Evolutionary conservation across 768 basidiomycete species (phyloP).

Genomic region (Lactarius hengduanensis): DNA sequence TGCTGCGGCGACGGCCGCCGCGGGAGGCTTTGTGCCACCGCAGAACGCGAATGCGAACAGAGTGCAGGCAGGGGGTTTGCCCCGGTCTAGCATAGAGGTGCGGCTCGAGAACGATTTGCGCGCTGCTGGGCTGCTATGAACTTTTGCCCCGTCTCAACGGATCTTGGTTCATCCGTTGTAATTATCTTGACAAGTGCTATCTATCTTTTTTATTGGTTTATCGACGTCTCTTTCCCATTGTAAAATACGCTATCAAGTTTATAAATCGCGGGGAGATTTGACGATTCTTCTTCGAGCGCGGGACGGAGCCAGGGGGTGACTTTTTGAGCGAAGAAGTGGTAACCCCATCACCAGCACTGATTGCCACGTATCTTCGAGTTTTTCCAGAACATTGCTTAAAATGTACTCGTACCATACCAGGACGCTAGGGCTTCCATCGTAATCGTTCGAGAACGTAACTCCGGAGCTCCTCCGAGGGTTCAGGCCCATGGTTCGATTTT

Average conservation of each 20-base stretch:
- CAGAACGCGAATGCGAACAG: neutral
- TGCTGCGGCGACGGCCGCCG: neutral
- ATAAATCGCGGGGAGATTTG: neutral
- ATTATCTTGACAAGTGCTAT: neutral
- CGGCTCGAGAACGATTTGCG: slow-evolving; percentile 27
- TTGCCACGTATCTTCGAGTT: neutral
- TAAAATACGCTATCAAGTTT: slow-evolving; percentile 1
- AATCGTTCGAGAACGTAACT: neutral
- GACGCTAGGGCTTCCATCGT: neutral
- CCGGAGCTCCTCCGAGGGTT: neutral
- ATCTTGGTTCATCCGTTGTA: neutral
- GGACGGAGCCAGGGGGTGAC: neutral
- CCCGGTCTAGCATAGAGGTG: slow-evolving; percentile 12
- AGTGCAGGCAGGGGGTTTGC: neutral
- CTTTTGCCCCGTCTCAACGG: neutral
- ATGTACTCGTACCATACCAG: neutral
- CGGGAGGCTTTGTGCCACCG: neutral
- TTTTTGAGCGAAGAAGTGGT: neutral
- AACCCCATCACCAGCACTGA: neutral
- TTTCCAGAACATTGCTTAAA: neutral
- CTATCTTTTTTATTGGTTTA: neutral
- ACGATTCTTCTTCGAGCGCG: neutral
- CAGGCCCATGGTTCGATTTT: neutral
- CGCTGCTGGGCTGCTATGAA: slow-evolving; percentile 25
- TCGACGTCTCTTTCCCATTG: slow-evolving; percentile 9